Conservation (phyloP, 192 early-diverging fungal species). For the Funneliformis mosseae region DNA sequence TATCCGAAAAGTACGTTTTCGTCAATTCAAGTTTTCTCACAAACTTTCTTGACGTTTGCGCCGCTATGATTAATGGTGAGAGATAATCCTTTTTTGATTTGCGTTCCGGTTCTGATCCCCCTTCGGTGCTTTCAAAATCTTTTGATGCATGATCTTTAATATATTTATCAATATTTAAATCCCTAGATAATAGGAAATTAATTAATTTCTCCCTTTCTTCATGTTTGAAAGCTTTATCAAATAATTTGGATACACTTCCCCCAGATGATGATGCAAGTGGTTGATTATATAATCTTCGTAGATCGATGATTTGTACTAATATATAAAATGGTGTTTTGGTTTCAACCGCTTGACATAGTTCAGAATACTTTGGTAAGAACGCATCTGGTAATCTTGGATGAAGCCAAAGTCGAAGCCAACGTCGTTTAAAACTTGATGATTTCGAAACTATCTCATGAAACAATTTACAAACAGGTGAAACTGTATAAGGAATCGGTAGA, state of each 20-base stretch:
- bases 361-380: conserved; percentile 31
- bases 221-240: conserved; percentile 13
- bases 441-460: conserved; percentile 15
- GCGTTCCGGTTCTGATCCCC: neutral
- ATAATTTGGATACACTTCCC: conserved; percentile 12
- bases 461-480: conserved; percentile 17
- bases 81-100: conserved; percentile 28
- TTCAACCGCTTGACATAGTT: conserved; percentile 24
- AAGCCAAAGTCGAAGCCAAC: conserved; percentile 32
- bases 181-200: conserved; percentile 11
- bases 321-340: conserved; percentile 32
- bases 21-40: neutral
- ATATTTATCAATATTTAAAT: conserved; percentile 20
- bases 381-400: conserved; percentile 31
- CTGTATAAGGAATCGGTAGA: neutral
- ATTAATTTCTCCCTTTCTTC: neutral
- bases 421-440: conserved; percentile 27
- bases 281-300: conserved; percentile 12
- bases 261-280: conserved; percentile 8
- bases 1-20: conserved; percentile 18
- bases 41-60: conserved; percentile 2
- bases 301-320: conserved; percentile 26
- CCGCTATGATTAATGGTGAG: neutral
- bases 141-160: conserved; percentile 14
- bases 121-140: conserved; percentile 10